These are phyloP conservation scores for Rubia yunnanensis DNA, from an alignment of 257 asterid genomes.

Conservation along the genomic window DNA sequence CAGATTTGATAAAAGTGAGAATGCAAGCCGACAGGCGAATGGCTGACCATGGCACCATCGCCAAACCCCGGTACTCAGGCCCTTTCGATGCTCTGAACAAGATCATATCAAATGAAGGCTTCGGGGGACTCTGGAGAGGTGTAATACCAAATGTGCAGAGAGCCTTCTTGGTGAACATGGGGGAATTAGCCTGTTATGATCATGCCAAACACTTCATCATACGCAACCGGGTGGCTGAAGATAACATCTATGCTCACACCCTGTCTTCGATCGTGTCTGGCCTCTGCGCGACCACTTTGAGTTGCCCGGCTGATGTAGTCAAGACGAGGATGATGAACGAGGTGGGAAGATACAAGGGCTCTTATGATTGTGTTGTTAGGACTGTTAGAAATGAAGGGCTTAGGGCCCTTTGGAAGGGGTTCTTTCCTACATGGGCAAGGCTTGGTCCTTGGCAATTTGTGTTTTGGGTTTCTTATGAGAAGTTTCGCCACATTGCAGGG, in stretches of 20 bases:
- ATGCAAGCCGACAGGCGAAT: slow-evolving; percentile 72
- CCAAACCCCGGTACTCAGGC: slow-evolving; percentile 47
- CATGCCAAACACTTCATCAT: slow-evolving; percentile 63
- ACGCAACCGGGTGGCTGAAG: slow-evolving; percentile 40
- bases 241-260: slow-evolving; percentile 71
- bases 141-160: slow-evolving; percentile 67
- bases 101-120: slow-evolving; percentile 51
- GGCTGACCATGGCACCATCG: slow-evolving; percentile 32
- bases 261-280: slow-evolving; percentile 73
- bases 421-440: slow-evolving; percentile 91
- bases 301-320: slow-evolving; percentile 85
- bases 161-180: slow-evolving; percentile 88
- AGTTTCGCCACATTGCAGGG: slow-evolving; percentile 55
- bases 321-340: slow-evolving; percentile 90
- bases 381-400: slow-evolving; percentile 69
- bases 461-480: slow-evolving; percentile 86
- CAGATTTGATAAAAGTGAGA: slow-evolving; percentile 85
- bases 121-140: slow-evolving; percentile 76
- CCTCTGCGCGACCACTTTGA: slow-evolving; percentile 60
- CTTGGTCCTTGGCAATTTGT: slow-evolving; percentile 98
- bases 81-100: slow-evolving; percentile 58
- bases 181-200: slow-evolving; percentile 83
- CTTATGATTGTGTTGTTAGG: slow-evolving; percentile 63
- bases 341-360: slow-evolving; percentile 37
- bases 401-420: slow-evolving; percentile 77